phyloP scores from a whole-genome alignment of 1,139 yeast genomes.

The Taphrina sp. region DNA sequence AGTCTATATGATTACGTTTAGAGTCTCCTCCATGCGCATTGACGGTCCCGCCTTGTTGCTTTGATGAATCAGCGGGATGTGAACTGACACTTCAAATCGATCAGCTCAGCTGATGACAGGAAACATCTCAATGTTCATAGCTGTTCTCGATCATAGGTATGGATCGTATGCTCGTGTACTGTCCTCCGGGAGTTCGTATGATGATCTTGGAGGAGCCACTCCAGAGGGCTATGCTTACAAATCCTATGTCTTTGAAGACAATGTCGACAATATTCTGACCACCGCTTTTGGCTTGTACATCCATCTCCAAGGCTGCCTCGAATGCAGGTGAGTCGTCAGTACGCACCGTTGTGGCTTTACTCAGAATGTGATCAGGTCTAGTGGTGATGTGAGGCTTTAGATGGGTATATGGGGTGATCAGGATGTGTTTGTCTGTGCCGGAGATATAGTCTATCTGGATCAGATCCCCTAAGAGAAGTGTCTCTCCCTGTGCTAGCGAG shows the following conservation, averaged over 20 bases:
- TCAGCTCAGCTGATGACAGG: too few relatives aligned
- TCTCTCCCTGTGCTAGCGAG: slow-evolving; percentile 2
- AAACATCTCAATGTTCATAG: too few relatives aligned
- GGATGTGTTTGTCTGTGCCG: not conserved
- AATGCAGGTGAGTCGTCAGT: not conserved
- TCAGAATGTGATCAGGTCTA: slow-evolving; percentile 20
- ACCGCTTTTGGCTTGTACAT: not conserved
- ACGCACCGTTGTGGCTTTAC: not conserved
- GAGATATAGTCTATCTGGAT: slow-evolving; percentile 7
- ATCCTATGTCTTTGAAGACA: slow-evolving; percentile 25
- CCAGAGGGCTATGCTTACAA: slow-evolving; percentile 22
- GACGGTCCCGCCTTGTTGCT: too few relatives aligned
- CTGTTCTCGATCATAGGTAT: slow-evolving; percentile 9
- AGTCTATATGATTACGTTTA: too few relatives aligned
- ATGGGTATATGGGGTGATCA: slow-evolving; percentile 13
- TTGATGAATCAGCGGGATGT: too few relatives aligned
- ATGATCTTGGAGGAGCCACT: slow-evolving; percentile 11
- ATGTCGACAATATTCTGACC: slow-evolving; percentile 15
- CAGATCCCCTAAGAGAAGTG: slow-evolving; percentile 16
- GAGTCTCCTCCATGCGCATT: too few relatives aligned
- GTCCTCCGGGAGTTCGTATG: slow-evolving; percentile 21
- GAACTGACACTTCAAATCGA: too few relatives aligned
- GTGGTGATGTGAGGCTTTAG: slow-evolving; percentile 12
- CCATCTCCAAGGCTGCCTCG: slow-evolving; percentile 6
- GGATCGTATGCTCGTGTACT: not conserved